These are phyloP conservation scores for Penstemon newberryi DNA, from an alignment of 257 asterid genomes.

Conservation along the genomic window DNA sequence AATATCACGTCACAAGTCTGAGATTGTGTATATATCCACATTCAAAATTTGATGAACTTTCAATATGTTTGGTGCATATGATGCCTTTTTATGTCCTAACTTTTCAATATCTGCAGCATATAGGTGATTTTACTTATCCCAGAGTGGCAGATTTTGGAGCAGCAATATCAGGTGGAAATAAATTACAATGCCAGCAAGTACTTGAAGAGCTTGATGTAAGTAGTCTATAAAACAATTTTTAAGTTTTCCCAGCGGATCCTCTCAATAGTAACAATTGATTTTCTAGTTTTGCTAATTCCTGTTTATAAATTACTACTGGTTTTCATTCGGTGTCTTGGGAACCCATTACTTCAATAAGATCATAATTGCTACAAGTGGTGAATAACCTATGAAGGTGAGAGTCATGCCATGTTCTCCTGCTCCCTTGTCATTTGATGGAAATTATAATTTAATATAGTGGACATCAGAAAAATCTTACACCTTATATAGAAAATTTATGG, in stretches of 20 bases:
- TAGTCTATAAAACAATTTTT: neutral
- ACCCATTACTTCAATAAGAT: neutral
- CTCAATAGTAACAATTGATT: neutral
- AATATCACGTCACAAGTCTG: neutral
- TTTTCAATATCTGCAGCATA: slow-evolving; percentile 63
- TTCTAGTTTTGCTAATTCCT: neutral
- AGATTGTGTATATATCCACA: neutral
- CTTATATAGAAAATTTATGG: neutral
- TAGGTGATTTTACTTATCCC: slow-evolving; percentile 92
- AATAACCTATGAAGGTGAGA: neutral
- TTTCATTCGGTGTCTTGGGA: neutral
- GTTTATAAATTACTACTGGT: neutral
- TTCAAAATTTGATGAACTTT: neutral
- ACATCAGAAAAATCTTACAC: neutral
- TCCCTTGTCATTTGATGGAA: neutral
- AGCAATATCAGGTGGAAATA: slow-evolving; percentile 95
- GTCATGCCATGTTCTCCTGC: neutral
- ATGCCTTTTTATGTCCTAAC: slow-evolving; percentile 22
- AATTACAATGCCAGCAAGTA: slow-evolving; percentile 84
- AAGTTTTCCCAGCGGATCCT: neutral
- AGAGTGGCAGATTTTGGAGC: slow-evolving; percentile 99
- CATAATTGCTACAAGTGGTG: neutral
- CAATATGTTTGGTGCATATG: neutral
- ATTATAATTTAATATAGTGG: neutral
- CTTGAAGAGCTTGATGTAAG: slow-evolving; percentile 99